Percentiles rank a stretch among this genome's conserved stretches.
phyloP scores from a whole-genome alignment of 2,329 filamentous ascomycete species.

The Hymenoscyphus salicellus region DNA sequence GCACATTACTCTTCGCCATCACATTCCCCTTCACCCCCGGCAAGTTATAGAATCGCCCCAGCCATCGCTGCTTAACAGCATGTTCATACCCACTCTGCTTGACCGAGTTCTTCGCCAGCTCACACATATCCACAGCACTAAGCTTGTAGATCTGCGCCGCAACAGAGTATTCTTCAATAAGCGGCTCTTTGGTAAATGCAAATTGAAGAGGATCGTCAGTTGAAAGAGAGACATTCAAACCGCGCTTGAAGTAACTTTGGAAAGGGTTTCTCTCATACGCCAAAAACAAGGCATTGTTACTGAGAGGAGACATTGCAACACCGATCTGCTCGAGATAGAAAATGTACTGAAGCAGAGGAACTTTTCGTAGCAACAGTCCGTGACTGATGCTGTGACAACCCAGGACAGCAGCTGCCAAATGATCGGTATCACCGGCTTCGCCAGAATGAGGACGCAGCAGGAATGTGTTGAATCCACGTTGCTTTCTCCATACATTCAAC shows the following conservation, averaged over 20 bases:
- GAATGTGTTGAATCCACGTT: constrained; percentile 93
- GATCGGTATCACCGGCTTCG: constrained; percentile 94
- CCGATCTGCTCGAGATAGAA: constrained; percentile 98
- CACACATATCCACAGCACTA: constrained; percentile 96
- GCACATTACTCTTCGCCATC: constrained; percentile 95
- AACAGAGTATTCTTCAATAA: constrained; percentile 97
- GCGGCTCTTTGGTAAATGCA: constrained; percentile 94
- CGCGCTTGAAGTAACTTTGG: constrained; percentile 89
- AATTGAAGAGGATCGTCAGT: constrained; percentile 97
- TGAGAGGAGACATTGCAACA: constrained; percentile 98
- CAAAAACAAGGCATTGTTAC: constrained; percentile 94
- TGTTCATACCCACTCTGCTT: constrained; percentile 91
- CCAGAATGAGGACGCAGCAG: constrained; percentile 90
- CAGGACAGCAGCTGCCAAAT: constrained; percentile 84
- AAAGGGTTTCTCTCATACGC: constrained; percentile 97
- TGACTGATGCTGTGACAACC: constrained; percentile 98
- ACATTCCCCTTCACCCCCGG: constrained; percentile 83
- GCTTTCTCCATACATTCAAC: constrained; percentile 86
- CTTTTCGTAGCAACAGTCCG: constrained; percentile 86
- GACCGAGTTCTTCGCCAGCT: constrained; percentile 93
- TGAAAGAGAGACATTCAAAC: constrained; percentile 91
- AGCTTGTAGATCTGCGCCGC: constrained; percentile 98
- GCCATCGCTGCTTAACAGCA: constrained; percentile 85
- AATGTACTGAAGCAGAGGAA: constrained; percentile 90
- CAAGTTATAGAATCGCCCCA: constrained; percentile 73